Evolutionary conservation across 495 filamentous ascomycete genomes (phyloP).

Genomic region (Penicillium lividum): DNA sequence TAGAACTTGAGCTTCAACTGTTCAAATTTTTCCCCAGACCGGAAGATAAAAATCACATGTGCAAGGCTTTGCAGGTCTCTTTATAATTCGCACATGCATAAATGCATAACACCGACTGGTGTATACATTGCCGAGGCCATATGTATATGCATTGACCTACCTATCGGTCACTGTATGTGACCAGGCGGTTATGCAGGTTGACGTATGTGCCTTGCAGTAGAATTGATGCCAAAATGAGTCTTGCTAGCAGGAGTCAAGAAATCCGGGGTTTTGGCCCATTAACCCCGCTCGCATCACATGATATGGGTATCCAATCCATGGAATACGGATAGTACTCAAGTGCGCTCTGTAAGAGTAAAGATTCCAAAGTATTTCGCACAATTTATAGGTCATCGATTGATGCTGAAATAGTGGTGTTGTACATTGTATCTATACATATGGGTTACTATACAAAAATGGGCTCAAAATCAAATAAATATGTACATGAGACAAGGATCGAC

Average conservation of each 20-base stretch:
- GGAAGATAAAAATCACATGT: background rate
- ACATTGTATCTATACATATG: slow-evolving; percentile 6
- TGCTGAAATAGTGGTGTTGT: background rate
- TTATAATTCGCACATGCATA: background rate
- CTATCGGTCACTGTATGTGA: no score
- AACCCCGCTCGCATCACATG: no score
- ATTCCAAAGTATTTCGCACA: no score
- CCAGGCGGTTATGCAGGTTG: no score
- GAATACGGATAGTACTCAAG: no score
- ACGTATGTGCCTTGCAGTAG: no score
- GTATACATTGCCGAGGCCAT: background rate
- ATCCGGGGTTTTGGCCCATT: no score
- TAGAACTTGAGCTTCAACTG: background rate
- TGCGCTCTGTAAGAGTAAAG: no score
- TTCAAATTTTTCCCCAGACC: background rate
- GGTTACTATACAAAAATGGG: background rate
- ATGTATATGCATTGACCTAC: background rate
- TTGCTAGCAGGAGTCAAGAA: no score
- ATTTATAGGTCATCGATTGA: background rate
- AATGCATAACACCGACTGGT: background rate
- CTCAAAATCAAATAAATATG: background rate
- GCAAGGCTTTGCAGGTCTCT: background rate
- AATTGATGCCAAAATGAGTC: no score
- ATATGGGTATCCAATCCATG: no score
- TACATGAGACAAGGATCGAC: background rate